phyloP scores from a whole-genome alignment of 2,329 filamentous ascomycete genomes.

The Juglanconis oblonga region DNA sequence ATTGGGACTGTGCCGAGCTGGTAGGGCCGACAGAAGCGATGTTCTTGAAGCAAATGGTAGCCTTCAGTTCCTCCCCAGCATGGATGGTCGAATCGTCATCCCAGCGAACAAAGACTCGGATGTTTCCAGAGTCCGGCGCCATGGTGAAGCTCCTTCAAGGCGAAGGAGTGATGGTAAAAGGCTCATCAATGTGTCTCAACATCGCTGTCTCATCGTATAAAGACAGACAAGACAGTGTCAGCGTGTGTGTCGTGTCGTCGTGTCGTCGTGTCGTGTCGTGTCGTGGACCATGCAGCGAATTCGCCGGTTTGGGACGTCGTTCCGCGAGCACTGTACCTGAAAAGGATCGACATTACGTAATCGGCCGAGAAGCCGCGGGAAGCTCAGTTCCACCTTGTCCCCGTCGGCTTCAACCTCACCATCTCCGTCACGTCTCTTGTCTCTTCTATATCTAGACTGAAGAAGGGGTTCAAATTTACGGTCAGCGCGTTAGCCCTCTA shows the following conservation, averaged over 20 bases:
- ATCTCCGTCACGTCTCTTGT: too few relatives aligned
- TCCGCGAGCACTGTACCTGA: too few relatives aligned
- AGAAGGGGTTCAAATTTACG: too few relatives aligned
- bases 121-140: slow-evolving; percentile 61
- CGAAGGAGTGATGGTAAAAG: slow-evolving; percentile 26
- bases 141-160: slow-evolving; percentile 39
- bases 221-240: neutral
- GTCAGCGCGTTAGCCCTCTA: too few relatives aligned
- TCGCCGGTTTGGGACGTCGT: too few relatives aligned
- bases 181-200: slow-evolving; percentile 16
- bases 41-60: slow-evolving; percentile 95
- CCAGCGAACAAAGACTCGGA: slow-evolving; percentile 95
- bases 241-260: neutral
- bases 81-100: slow-evolving; percentile 76
- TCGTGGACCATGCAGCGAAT: neutral
- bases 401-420: too few relatives aligned
- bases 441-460: too few relatives aligned
- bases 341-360: too few relatives aligned
- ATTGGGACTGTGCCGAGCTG: slow-evolving; percentile 20
- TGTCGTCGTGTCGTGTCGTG: neutral
- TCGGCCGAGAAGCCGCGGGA: too few relatives aligned
- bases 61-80: slow-evolving; percentile 92
- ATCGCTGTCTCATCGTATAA: slow-evolving; percentile 6
- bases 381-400: too few relatives aligned
- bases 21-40: slow-evolving; percentile 48